Evolutionary conservation across 192 early-diverging fungal genomes (phyloP).

Genomic region (Backusella luteola): DNA sequence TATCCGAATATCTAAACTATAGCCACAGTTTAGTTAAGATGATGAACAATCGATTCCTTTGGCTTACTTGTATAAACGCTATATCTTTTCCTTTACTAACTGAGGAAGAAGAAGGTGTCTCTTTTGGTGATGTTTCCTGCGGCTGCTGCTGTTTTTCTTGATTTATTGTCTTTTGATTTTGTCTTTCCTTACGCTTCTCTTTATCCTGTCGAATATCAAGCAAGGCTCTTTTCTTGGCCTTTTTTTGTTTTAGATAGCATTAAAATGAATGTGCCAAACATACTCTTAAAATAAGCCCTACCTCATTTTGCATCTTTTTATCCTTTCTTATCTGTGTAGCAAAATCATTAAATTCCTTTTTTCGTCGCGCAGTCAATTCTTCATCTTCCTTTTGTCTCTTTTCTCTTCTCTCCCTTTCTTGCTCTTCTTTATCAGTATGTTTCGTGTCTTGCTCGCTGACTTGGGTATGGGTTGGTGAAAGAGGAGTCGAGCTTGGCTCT

Average conservation of each 20-base stretch:
- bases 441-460: background rate
- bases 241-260: background rate
- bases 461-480: background rate
- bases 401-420: background rate
- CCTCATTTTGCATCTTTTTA: constrained; percentile 2
- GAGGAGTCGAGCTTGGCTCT: background rate
- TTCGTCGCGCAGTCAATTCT: background rate
- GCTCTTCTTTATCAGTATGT: background rate
- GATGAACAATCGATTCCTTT: background rate
- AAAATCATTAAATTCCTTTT: background rate
- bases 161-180: background rate
- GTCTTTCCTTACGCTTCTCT: background rate
- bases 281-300: background rate
- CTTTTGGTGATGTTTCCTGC: background rate
- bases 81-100: background rate
- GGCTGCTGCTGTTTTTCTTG: background rate
- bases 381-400: constrained; percentile 2
- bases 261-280: background rate
- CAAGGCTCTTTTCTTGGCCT: background rate
- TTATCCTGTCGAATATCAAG: constrained; percentile 4
- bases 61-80: constrained; percentile 2
- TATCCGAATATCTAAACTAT: constrained; percentile 15
- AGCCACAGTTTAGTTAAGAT: background rate
- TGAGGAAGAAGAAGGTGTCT: background rate
- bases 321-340: background rate